A percentile compares a stretch with the other conserved stretches of the same genome.
phyloP scores from a whole-genome alignment of 1,284 basidiomycete genomes.

The Meripilus lineatus region DNA sequence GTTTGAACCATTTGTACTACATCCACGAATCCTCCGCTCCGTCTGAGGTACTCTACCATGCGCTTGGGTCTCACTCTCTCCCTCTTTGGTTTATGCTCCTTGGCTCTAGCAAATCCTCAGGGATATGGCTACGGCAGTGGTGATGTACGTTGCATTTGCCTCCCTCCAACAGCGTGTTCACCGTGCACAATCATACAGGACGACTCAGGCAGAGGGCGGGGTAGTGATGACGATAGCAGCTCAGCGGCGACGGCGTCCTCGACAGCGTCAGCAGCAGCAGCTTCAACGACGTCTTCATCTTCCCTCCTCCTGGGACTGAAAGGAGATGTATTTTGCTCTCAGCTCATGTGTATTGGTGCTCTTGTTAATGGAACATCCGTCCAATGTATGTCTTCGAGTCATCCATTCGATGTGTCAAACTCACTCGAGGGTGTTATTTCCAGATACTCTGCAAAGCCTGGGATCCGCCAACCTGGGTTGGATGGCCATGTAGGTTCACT shows the following conservation, averaged over 20 bases:
- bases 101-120: constrained; percentile 6
- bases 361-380: constrained; percentile 11
- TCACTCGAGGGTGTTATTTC: background rate
- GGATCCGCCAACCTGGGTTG: constrained; percentile 7
- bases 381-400: constrained; percentile 5
- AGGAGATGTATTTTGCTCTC: constrained; percentile 8
- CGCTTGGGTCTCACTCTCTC: constrained; percentile 6
- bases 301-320: constrained; percentile 10
- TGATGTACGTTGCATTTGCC: constrained; percentile 1
- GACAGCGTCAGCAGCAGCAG: background rate
- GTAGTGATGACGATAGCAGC: background rate
- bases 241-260: background rate
- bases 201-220: background rate
- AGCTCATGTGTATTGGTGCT: constrained; percentile 9
- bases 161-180: background rate
- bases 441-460: constrained; percentile 13
- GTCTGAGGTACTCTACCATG: too few species aligned
- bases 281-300: constrained; percentile 4
- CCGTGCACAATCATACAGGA: constrained; percentile 2
- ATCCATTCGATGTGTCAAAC: background rate
- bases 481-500: constrained; percentile 14
- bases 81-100: constrained; percentile 4
- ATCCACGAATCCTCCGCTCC: too few species aligned
- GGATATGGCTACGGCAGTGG: background rate
- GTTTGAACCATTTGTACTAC: too few species aligned